A percentile compares a stretch with the other conserved stretches of the same genome.
These are phyloP conservation scores for Arthrobotrys pseudoclavata DNA, from an alignment of 2,329 filamentous ascomycete genomes.

Conservation along the genomic window DNA sequence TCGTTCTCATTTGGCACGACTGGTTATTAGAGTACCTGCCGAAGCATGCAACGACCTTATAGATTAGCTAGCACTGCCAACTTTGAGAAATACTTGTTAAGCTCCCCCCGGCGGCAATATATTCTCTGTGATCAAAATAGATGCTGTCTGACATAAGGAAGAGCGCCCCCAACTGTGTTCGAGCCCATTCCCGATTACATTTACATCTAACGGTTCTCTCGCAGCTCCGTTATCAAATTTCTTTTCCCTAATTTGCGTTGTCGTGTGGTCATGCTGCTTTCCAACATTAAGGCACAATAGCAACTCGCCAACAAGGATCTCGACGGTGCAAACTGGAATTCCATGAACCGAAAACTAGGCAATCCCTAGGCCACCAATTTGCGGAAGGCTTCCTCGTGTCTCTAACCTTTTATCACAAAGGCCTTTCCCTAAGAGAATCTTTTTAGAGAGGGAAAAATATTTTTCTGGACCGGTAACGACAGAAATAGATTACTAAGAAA, in stretches of 20 bases:
- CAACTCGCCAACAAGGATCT: slow-evolving; percentile 50
- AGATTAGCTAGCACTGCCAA: slow-evolving; percentile 54
- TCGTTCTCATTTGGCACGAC: slow-evolving; percentile 47
- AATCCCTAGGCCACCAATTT: slow-evolving; percentile 49
- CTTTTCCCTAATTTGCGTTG: slow-evolving; percentile 51
- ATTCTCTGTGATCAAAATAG: slow-evolving; percentile 46
- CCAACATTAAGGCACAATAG: slow-evolving; percentile 37
- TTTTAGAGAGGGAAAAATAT: not conserved
- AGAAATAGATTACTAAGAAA: slow-evolving; percentile 16
- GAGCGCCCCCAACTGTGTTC: slow-evolving; percentile 41
- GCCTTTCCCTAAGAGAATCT: not conserved
- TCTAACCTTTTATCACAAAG: slow-evolving; percentile 39
- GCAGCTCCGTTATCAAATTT: slow-evolving; percentile 40
- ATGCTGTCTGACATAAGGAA: slow-evolving; percentile 53
- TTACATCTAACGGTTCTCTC: slow-evolving; percentile 49
- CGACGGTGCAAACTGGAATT: slow-evolving; percentile 48
- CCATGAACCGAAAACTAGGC: slow-evolving; percentile 44
- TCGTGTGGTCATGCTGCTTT: slow-evolving; percentile 47
- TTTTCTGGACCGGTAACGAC: not conserved
- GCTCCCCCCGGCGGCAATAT: slow-evolving; percentile 24
- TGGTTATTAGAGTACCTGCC: slow-evolving; percentile 1
- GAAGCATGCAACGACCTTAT: slow-evolving; percentile 21
- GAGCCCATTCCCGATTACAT: slow-evolving; percentile 55
- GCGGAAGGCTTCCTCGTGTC: slow-evolving; percentile 46
- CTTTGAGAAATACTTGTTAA: slow-evolving; percentile 47